phyloP scores from a whole-genome alignment of 106 monocot species.

The Gastrodia elata region DNA sequence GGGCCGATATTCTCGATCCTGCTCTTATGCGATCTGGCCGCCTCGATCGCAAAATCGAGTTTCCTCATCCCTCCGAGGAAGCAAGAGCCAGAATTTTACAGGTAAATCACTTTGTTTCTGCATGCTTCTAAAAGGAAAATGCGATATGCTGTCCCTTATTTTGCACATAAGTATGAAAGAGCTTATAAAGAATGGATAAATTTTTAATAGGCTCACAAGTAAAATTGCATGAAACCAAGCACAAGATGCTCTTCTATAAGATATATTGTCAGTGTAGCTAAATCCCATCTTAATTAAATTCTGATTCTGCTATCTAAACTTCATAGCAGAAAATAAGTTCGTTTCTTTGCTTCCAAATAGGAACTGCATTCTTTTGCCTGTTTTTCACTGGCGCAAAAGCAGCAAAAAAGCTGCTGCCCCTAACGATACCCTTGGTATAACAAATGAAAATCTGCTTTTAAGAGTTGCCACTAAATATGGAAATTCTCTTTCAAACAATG shows the following conservation, averaged over 20 bases:
- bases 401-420: no score
- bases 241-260: no score
- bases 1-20: constrained; percentile 95
- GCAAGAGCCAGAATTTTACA: constrained; percentile 86
- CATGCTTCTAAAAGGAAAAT: no score
- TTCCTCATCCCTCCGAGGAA: constrained; percentile 90
- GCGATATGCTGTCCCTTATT: not conserved
- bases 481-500: not conserved
- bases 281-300: no score
- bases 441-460: not conserved
- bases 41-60: constrained; percentile 92
- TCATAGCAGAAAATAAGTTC: no score
- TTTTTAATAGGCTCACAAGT: no score
- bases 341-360: no score
- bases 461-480: not conserved
- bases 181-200: no score
- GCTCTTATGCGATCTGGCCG: constrained; percentile 91
- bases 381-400: no score
- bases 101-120: constrained; percentile 15
- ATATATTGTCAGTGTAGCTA: no score
- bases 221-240: no score
- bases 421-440: not conserved
- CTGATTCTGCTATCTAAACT: no score
- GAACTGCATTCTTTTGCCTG: not conserved
- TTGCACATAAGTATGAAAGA: not conserved